Evolutionary conservation across 2,329 filamentous ascomycete genomes (phyloP).

Genomic region (Sporothrix curviconia): DNA sequence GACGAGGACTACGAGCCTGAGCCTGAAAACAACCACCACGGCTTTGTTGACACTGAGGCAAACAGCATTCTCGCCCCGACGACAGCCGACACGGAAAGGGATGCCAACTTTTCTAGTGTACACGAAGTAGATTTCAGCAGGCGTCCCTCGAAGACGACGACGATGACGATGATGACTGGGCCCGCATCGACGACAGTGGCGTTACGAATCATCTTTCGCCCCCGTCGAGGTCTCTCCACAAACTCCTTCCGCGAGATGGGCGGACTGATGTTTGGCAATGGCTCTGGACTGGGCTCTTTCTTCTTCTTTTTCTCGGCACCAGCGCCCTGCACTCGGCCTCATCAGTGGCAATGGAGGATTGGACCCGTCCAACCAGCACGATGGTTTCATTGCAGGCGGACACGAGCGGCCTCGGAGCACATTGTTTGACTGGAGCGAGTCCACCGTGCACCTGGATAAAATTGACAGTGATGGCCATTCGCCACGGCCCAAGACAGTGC

Average conservation of each 20-base stretch:
- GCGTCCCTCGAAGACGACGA: conserved; percentile 55
- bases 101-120: conserved; percentile 29
- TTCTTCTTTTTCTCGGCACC: conserved; percentile 39
- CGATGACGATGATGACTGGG: conserved; percentile 59
- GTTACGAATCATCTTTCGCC: conserved; percentile 53
- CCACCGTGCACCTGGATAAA: conserved; percentile 51
- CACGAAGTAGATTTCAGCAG: conserved; percentile 38
- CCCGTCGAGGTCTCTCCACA: conserved; percentile 47
- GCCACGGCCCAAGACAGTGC: conserved; percentile 66
- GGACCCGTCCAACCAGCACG: conserved; percentile 29
- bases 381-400: conserved; percentile 14
- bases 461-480: conserved; percentile 50
- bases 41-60: background rate
- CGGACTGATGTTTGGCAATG: background rate
- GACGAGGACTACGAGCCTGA: background rate
- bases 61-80: background rate
- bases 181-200: conserved; percentile 48
- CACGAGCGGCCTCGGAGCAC: conserved; percentile 56
- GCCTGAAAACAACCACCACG: background rate
- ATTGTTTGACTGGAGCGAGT: conserved; percentile 74
- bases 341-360: conserved; percentile 42
- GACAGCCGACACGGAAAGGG: background rate
- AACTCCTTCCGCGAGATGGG: conserved; percentile 7
- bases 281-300: background rate
- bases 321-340: conserved; percentile 47